Evolutionary conservation across 1,139 yeast genomes (phyloP), one percentile per base, ranked within the genome.

Genomic region (Protomyces macrosporus): DNA sequence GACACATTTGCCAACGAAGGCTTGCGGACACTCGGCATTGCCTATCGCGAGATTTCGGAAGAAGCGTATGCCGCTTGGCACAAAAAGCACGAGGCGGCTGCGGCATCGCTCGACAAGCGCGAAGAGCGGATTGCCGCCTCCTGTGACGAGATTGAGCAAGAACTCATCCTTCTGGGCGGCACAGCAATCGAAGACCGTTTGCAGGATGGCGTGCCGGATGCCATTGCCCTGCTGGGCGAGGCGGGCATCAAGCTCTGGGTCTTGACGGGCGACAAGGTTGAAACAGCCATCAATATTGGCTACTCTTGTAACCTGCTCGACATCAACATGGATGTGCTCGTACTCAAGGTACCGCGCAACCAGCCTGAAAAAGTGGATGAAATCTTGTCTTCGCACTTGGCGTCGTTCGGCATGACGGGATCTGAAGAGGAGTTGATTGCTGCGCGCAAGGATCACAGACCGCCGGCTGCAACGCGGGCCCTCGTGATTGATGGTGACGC

Each of bases 181-280:
- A 93, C 98, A 37, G 98, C 98, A 23, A 93, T 93, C 75, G 98
- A 93, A 75, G 98, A 93, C 76, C 82, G 97, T 71, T 80, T 93
- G 66, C 98, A 93, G 77, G 90, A 86, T 67, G 98, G 98, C 73
- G 98, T 93, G 16, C 98, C 98, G 1, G 95, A 90, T 70, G 83
- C 98, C 3, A 93, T 93, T 75, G 87, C 90, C 9, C 76, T 88
- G 55, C 81, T 93, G 65, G 89, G 87, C 10, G 83, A 86, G 69
- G 98, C 97, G 6, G 98, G 98, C 71, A 88, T 93, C 69, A 93
- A 93, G 75, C 79, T 93, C 64, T 93, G 98, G 98, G 98, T 93
- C 48, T 80, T 93, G 65, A 93, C 98, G 16, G 98, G 98, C 75
- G 98, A 93, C 76, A 88, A 91, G 76, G 95, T 93, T 57, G 98